phyloP scores from a whole-genome alignment of 2,329 filamentous ascomycete genomes.

The Aspergillus sp. region DNA sequence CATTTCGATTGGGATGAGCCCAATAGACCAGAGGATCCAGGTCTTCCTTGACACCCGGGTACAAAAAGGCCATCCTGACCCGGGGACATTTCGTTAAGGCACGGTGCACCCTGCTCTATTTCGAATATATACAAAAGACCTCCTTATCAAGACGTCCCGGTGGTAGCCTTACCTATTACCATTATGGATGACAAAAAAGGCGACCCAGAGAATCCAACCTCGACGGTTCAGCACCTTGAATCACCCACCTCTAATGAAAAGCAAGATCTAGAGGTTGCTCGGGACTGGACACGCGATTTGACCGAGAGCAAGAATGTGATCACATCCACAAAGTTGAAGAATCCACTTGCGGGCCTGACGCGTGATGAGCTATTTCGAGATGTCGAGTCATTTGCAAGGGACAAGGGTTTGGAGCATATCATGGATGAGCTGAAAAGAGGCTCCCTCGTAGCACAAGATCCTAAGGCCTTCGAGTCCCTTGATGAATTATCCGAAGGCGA shows the following conservation, averaged over 20 bases:
- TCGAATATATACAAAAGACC: no score
- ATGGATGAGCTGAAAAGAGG: constrained; percentile 50
- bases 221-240: not conserved
- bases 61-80: not conserved
- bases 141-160: no score
- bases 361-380: constrained; percentile 23
- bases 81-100: not conserved
- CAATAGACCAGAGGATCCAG: not conserved
- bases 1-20: not conserved
- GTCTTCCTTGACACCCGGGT: not conserved
- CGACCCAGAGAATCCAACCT: not conserved
- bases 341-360: not conserved
- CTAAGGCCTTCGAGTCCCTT: constrained; percentile 63
- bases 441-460: constrained; percentile 72
- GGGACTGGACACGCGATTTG: not conserved
- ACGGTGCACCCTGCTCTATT: not conserved
- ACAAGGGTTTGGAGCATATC: constrained; percentile 62
- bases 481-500: constrained; percentile 50
- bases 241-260: not conserved
- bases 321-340: not conserved
- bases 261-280: not conserved
- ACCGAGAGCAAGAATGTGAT: not conserved
- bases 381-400: constrained; percentile 47
- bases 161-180: not conserved
- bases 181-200: not conserved